phyloP scores from a whole-genome alignment of 2,329 filamentous ascomycete species.

The Neonectria magnoliae region DNA sequence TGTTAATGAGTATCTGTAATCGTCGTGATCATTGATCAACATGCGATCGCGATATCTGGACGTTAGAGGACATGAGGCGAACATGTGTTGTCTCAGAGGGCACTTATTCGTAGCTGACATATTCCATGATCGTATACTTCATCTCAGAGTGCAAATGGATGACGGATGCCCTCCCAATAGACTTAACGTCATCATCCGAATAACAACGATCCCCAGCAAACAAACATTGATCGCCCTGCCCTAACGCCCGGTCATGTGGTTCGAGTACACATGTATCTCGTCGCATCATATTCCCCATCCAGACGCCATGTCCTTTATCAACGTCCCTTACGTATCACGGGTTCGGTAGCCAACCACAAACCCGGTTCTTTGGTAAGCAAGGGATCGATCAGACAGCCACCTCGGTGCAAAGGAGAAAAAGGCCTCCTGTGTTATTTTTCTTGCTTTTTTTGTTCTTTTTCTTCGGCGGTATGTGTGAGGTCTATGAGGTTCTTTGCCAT shows the following conservation, averaged over 20 bases:
- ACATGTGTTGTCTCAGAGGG: neutral
- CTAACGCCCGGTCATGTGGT: neutral
- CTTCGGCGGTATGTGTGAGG: neutral
- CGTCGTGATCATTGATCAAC: neutral
- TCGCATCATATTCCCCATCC: neutral
- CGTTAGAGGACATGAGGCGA: neutral
- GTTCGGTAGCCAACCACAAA: neutral
- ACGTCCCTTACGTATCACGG: neutral
- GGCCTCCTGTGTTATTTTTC: neutral
- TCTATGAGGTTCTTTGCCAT: neutral
- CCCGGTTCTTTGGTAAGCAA: neutral
- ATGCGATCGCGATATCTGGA: too few species aligned
- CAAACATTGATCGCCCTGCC: neutral
- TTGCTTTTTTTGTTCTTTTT: neutral
- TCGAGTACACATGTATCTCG: neutral
- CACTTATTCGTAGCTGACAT: neutral
- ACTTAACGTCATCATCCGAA: neutral
- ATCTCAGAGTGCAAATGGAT: neutral
- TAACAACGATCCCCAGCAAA: neutral
- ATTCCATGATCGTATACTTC: neutral
- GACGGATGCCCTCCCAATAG: neutral
- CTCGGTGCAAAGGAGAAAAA: neutral
- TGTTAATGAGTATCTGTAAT: neutral
- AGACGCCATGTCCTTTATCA: neutral
- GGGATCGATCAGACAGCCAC: neutral